Conservation (phyloP, 177 flowering plant species). For the Vitis hybrid region DNA sequence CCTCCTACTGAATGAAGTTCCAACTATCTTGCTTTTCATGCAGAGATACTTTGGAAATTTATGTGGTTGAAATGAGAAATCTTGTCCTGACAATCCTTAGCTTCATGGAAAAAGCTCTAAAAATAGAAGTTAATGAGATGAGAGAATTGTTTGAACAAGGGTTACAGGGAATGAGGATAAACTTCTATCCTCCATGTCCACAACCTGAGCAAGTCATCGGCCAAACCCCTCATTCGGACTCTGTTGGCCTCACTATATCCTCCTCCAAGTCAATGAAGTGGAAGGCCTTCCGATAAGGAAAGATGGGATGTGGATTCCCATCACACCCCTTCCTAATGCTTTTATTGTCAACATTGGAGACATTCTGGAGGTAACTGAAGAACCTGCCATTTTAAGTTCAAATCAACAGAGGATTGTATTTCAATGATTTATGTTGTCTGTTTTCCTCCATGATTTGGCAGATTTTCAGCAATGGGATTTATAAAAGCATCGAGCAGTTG, state of each 20-base stretch:
- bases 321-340: conserved; percentile 12
- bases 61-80: no score
- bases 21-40: no score
- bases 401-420: no score
- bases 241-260: conserved; percentile 8
- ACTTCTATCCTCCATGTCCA: conserved; percentile 16
- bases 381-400: no score
- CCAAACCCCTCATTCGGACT: conserved; percentile 9
- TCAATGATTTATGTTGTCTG: no score
- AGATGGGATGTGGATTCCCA: conserved; percentile 12
- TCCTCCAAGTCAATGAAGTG: conserved; percentile 11
- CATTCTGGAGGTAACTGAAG: conserved; percentile 11
- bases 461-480: no score
- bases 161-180: conserved; percentile 8
- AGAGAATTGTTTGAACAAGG: conserved; percentile 8
- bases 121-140: conserved; percentile 5
- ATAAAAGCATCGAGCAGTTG: no score
- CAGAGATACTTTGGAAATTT: no score
- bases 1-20: no score
- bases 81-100: no score
- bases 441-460: no score
- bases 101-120: conserved; percentile 3
- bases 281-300: conserved; percentile 13
- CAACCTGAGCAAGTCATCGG: conserved; percentile 11
- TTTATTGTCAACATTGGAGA: conserved; percentile 15